A percentile compares a stretch with the other conserved stretches of the same genome.
Evolutionary conservation across 2,329 filamentous ascomycete species (phyloP).

Genomic region (Nothophoma quercina): DNA sequence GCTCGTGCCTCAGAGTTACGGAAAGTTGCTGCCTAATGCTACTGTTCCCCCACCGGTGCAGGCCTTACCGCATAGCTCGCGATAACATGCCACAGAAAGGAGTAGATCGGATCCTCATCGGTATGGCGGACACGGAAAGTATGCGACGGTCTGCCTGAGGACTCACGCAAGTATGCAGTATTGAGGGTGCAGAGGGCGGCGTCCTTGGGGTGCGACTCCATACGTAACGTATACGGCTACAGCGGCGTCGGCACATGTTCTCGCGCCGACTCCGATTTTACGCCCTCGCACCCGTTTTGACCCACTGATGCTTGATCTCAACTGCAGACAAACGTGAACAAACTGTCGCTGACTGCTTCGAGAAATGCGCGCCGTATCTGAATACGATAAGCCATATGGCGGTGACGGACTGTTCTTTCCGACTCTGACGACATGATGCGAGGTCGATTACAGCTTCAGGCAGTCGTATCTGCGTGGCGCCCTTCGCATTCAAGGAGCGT

Average conservation of each 20-base stretch:
- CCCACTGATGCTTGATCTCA: not conserved
- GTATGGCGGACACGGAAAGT: too few species aligned
- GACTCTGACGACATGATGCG: not conserved
- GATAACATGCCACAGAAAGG: not conserved
- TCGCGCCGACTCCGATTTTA: slow-evolving; percentile 6
- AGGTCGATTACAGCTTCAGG: slow-evolving; percentile 1
- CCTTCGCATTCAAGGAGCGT: slow-evolving; percentile 7
- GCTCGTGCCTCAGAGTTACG: not conserved
- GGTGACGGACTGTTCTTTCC: not conserved
- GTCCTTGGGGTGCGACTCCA: not conserved
- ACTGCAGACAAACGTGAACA: not conserved
- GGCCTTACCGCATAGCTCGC: not conserved
- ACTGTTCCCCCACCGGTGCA: not conserved
- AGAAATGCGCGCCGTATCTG: not conserved
- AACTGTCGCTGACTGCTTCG: slow-evolving; percentile 3
- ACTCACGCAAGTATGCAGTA: not conserved
- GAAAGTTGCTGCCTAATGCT: slow-evolving; percentile 1
- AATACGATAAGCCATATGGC: slow-evolving; percentile 1
- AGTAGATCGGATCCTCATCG: not conserved
- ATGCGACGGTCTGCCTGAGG: too few species aligned
- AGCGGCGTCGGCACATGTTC: slow-evolving; percentile 2
- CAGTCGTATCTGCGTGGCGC: slow-evolving; percentile 3
- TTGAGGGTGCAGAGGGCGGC: not conserved
- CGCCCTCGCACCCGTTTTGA: not conserved
- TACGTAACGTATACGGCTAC: not conserved